These are phyloP conservation scores for Aspergillus saccharolyticus DNA, from an alignment of 495 filamentous ascomycete species.

Conservation along the genomic window DNA sequence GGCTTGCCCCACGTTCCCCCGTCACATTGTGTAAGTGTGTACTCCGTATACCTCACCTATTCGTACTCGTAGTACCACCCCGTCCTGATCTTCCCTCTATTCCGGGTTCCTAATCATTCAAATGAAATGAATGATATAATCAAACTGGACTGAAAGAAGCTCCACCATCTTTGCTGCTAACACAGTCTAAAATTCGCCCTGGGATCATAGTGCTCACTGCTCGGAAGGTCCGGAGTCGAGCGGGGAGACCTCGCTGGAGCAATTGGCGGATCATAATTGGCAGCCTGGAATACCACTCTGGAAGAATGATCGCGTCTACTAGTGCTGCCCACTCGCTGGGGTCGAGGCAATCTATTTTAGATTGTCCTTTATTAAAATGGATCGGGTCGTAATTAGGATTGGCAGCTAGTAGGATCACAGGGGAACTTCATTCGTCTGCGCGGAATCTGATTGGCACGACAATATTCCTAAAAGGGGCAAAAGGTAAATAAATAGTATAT, in stretches of 20 bases:
- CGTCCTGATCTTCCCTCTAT: no score
- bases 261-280: background rate
- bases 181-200: background rate
- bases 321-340: background rate
- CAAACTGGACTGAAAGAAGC: background rate
- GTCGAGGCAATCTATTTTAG: background rate
- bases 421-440: background rate
- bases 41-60: no score
- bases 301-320: background rate
- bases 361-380: background rate
- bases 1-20: conserved; percentile 3
- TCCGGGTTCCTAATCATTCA: no score
- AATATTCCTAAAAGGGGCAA: background rate
- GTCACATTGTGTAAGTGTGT: no score
- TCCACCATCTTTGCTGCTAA: background rate
- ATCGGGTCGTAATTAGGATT: conserved; percentile 2
- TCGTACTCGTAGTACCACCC: no score
- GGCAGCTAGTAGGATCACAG: background rate
- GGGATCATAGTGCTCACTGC: background rate
- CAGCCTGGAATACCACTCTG: background rate
- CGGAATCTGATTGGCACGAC: background rate
- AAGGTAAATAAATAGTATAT: background rate
- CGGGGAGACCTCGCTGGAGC: background rate
- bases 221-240: background rate
- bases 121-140: no score